A percentile compares a stretch with the other conserved stretches of the same genome.
Conservation (phyloP, 345 rosid species). For the Turnera subulata region DNA sequence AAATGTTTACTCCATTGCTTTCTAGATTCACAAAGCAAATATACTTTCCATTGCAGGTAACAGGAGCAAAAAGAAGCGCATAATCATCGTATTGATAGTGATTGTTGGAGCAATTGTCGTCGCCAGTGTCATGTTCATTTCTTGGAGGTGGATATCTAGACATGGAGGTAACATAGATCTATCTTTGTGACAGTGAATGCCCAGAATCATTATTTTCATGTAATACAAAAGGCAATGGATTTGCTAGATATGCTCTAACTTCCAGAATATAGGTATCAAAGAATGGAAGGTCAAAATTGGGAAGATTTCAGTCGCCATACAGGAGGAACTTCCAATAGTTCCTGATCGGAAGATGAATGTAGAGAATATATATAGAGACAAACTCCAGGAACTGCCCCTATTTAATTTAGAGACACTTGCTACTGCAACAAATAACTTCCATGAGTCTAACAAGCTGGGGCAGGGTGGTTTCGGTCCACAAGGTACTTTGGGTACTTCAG, state of each 20-base stretch:
- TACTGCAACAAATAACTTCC: constrained; percentile 28
- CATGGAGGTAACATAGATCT: neutral
- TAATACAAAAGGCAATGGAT: neutral
- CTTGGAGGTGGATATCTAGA: neutral
- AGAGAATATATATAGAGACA: neutral
- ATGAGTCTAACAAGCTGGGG: constrained; percentile 26
- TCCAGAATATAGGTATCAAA: neutral
- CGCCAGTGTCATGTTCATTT: neutral
- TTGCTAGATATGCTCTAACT: too few relatives aligned
- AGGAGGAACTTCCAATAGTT: neutral
- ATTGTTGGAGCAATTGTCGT: constrained; percentile 8
- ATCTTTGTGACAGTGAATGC: neutral
- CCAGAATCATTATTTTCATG: neutral
- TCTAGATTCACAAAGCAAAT: neutral
- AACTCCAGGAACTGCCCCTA: constrained; percentile 23
- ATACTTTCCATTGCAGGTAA: constrained; percentile 11
- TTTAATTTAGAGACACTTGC: constrained; percentile 21
- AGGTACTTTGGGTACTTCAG: constrained; percentile 16
- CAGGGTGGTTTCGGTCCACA: constrained; percentile 45
- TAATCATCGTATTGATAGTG: neutral
- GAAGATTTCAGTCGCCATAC: neutral
- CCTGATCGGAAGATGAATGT: neutral
- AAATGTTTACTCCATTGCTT: neutral
- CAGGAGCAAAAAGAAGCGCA: neutral
- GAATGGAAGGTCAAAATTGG: neutral